These are phyloP conservation scores for Boletus rufocinnamomeus DNA, from an alignment of 768 basidiomycete species.

Conservation along the genomic window DNA sequence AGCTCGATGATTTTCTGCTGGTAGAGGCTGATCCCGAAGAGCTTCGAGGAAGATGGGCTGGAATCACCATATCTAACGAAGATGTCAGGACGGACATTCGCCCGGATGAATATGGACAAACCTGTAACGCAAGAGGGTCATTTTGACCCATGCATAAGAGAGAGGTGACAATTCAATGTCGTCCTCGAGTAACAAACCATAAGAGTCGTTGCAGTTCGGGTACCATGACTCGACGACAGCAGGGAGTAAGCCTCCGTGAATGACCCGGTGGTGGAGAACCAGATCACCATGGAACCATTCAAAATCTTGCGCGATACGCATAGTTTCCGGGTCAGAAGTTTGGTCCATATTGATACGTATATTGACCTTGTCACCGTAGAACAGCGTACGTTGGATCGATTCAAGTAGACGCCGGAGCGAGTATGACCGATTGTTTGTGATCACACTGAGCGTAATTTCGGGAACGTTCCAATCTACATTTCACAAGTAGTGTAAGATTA, in stretches of 20 bases:
- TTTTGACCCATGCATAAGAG: slow-evolving; percentile 85
- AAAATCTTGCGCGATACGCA: slow-evolving; percentile 49
- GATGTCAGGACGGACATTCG: slow-evolving; percentile 1
- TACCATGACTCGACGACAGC: slow-evolving; percentile 93
- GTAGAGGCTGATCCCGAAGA: slow-evolving; percentile 85
- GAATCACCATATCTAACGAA: slow-evolving; percentile 55
- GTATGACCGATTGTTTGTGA: slow-evolving; percentile 73
- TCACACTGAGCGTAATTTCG: slow-evolving; percentile 66
- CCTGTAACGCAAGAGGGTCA: slow-evolving; percentile 77
- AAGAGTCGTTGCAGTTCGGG: slow-evolving; percentile 68
- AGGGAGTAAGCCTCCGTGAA: slow-evolving; percentile 78
- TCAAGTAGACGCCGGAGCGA: slow-evolving; percentile 68
- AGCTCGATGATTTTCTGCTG: slow-evolving; percentile 84
- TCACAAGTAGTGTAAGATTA: slow-evolving; percentile 8
- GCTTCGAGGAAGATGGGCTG: slow-evolving; percentile 41
- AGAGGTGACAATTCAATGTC: slow-evolving; percentile 84
- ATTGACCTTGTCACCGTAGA: slow-evolving; percentile 67
- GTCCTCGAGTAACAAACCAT: slow-evolving; percentile 82
- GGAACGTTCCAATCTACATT: slow-evolving; percentile 73
- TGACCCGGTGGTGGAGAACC: slow-evolving; percentile 67
- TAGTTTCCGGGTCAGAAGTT: slow-evolving; percentile 63
- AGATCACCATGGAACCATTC: slow-evolving; percentile 62
- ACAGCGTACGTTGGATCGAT: slow-evolving; percentile 59
- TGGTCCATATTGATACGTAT: slow-evolving; percentile 78
- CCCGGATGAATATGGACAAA: slow-evolving; percentile 27